Conservation (phyloP, 257 asterid genomes). For the Asclepias syriaca region DNA sequence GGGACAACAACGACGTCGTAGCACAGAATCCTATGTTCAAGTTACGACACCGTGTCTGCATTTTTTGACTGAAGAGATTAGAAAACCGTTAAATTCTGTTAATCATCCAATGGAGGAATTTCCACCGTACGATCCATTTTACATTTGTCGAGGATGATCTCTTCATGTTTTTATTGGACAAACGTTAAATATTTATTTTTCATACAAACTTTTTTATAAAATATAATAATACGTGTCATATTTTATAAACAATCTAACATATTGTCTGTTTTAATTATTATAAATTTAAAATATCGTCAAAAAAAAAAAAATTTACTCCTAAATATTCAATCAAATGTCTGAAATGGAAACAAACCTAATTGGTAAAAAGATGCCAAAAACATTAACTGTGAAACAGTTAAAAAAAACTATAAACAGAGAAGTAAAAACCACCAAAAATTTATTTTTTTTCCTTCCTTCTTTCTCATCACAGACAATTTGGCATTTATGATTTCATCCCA, state of each 20-base stretch:
- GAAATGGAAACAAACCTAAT: background rate
- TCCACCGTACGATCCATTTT: background rate
- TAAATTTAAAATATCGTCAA: no score
- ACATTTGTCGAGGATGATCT: background rate
- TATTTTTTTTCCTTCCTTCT: no score
- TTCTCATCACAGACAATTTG: background rate
- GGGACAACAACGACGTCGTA: background rate
- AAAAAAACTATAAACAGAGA: background rate
- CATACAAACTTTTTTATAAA: no score
- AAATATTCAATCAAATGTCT: no score
- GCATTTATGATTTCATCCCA: background rate
- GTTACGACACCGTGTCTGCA: background rate
- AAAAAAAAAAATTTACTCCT: no score
- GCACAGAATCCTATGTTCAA: background rate
- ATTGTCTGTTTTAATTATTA: no score
- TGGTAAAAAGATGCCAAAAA: background rate
- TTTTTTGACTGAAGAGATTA: background rate
- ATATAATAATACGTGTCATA: no score
- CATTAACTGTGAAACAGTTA: background rate
- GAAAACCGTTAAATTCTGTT: background rate
- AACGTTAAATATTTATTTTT: no score
- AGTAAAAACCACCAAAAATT: background rate
- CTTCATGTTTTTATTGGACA: no score
- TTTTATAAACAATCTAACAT: no score
- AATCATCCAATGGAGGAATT: background rate